A percentile compares a stretch with the other conserved stretches of the same genome.
phyloP scores from a whole-genome alignment of 2,329 filamentous ascomycete species.

The Penicillium verrucosum region DNA sequence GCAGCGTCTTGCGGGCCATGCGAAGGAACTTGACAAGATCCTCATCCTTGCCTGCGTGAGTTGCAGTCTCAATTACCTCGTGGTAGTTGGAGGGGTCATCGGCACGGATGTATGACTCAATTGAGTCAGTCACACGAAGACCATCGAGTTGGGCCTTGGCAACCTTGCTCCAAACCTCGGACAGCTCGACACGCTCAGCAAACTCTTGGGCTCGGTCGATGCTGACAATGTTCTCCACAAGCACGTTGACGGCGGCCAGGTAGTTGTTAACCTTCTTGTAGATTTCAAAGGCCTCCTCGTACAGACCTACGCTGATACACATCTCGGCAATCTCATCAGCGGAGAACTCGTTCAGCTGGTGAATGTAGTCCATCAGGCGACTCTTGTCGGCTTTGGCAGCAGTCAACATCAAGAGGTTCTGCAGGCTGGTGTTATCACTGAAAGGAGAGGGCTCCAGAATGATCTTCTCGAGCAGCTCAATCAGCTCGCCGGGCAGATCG shows the following conservation, averaged over 20 bases:
- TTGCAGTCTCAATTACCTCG: conserved; percentile 95
- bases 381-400: conserved; percentile 95
- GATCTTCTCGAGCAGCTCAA: conserved; percentile 98
- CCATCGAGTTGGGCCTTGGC: conserved; percentile 97
- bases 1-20: conserved; percentile 95
- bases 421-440: conserved; percentile 93
- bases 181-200: conserved; percentile 87
- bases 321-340: conserved; percentile 89
- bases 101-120: conserved; percentile 96
- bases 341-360: conserved; percentile 83
- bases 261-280: conserved; percentile 97
- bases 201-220: conserved; percentile 96
- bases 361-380: conserved; percentile 93
- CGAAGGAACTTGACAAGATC: conserved; percentile 94
- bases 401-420: conserved; percentile 94
- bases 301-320: conserved; percentile 90
- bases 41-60: conserved; percentile 93
- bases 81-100: conserved; percentile 87
- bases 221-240: conserved; percentile 95
- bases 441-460: conserved; percentile 99
- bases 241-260: conserved; percentile 78
- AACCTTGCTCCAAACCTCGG: conserved; percentile 97
- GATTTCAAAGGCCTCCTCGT: conserved; percentile 96
- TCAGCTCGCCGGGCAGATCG: conserved; percentile 88
- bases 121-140: conserved; percentile 84